Percentiles rank a stretch among this genome's conserved stretches.
phyloP scores from a whole-genome alignment of 768 basidiomycete genomes.

The Hypsizygus marmoreus region DNA sequence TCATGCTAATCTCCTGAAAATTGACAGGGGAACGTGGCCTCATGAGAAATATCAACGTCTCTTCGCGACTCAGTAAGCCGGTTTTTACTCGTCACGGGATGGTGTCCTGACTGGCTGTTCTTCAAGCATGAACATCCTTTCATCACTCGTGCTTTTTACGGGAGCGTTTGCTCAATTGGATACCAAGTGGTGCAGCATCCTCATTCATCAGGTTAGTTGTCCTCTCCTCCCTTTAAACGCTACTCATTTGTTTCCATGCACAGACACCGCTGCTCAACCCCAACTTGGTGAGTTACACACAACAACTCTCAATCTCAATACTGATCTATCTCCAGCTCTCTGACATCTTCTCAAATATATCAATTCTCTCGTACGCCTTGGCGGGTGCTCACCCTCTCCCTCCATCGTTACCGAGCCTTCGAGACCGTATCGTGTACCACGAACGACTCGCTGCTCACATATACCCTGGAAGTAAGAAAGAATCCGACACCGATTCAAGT shows the following conservation, averaged over 20 bases:
- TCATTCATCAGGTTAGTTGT: conserved; percentile 39
- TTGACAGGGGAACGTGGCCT: conserved; percentile 42
- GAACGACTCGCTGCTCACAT: conserved; percentile 28
- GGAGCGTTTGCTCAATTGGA: conserved; percentile 43
- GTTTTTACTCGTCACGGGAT: neutral
- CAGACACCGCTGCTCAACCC: conserved; percentile 50
- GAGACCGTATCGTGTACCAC: conserved; percentile 47
- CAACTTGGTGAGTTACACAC: conserved; percentile 35
- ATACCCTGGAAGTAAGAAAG: conserved; percentile 5
- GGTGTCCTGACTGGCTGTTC: neutral
- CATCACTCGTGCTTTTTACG: conserved; percentile 35
- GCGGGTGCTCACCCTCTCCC: conserved; percentile 37
- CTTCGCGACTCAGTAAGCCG: conserved; percentile 32
- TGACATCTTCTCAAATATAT: conserved; percentile 43
- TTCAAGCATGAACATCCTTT: conserved; percentile 30
- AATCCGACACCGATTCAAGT: conserved; percentile 17
- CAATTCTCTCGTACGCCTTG: conserved; percentile 40
- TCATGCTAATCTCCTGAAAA: neutral
- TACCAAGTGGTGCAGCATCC: conserved; percentile 43
- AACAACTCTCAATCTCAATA: neutral
- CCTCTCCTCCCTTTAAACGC: neutral
- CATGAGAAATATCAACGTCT: conserved; percentile 36
- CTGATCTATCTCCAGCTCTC: conserved; percentile 32
- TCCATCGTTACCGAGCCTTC: conserved; percentile 38
- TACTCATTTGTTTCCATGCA: neutral